Base-by-base conservation (phyloP, 768 basidiomycete species). In the Pulveroboletus sp. region DNA sequence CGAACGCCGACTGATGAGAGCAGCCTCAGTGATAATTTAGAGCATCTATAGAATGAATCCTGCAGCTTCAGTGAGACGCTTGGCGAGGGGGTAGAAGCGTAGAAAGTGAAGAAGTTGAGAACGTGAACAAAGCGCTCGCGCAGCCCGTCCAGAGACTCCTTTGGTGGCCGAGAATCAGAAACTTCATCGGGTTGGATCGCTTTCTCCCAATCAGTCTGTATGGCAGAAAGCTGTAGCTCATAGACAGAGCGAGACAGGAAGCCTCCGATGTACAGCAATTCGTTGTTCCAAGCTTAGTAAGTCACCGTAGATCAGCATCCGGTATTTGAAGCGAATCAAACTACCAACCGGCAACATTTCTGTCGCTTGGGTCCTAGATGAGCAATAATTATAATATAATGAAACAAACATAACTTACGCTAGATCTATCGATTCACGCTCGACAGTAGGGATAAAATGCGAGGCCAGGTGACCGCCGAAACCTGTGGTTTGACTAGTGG, bases 271-370 rank as follows among this genome's bases (percentile, higher is more conserved):
- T 43, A 43, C 41, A 43, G 20, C 13, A 43, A 43, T 43, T 17
- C 27, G 9, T 8, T 20, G 20, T 43, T 43, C 29, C 41, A 43
- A n/a, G 14, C 41, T 43, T 14, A 30, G 41, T 27, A 17, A 26
- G 27, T 6, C 4, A 29, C 9, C 5, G n/a, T 5, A 7, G 27
- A 6, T 29, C 3, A 43, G 27, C 6, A 30, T 30, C 2, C 12
- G n/a, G 4, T 13, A 8, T 14, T 20, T 4, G 12, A 17, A 29
- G 19, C 6, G n/a, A 30, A 30, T 12, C 26, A 6, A 10, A 14
- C 16, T 17, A 44, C 78, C 62, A 65, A 87, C 86, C 69, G 22
- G 84, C 81, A 23, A 88, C 89, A 62, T 30, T 24, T 11, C 2
- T 31, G 29, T 47, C 30, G 17, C 45, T 52, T 4, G 10, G 0